These are phyloP conservation scores for Fusarium hostae DNA, from an alignment of 2,329 filamentous ascomycete genomes.

Conservation along the genomic window DNA sequence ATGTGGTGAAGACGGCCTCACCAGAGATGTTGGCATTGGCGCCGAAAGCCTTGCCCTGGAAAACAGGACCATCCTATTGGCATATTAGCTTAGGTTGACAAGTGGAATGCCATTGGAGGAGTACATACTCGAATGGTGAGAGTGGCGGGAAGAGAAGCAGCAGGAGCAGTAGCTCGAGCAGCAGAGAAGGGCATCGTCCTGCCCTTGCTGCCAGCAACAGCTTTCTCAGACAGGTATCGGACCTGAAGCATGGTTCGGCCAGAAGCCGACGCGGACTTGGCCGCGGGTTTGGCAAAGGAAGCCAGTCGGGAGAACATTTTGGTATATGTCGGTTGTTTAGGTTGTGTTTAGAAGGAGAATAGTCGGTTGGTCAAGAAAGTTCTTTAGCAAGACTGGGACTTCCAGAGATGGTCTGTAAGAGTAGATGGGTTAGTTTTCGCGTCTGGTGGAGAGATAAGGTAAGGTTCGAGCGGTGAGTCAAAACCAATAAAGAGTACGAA, in stretches of 20 bases:
- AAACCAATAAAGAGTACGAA: conserved; percentile 54
- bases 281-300: conserved; percentile 64
- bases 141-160: conserved; percentile 73
- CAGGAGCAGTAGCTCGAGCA: conserved; percentile 70
- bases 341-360: conserved; percentile 10
- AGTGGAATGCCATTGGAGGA: background rate
- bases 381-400: conserved; percentile 50
- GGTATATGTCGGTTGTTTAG: conserved; percentile 21
- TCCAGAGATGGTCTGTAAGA: conserved; percentile 56
- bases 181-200: conserved; percentile 71
- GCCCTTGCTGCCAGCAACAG: conserved; percentile 73
- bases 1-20: conserved; percentile 98
- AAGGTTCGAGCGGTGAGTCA: conserved; percentile 56
- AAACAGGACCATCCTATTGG: conserved; percentile 86
- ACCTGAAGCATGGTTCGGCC: conserved; percentile 54
- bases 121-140: conserved; percentile 86
- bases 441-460: conserved; percentile 10
- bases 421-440: conserved; percentile 34
- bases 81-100: conserved; percentile 12
- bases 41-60: conserved; percentile 95
- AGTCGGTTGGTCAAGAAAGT: conserved; percentile 28
- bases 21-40: conserved; percentile 97
- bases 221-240: conserved; percentile 51
- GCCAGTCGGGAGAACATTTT: conserved; percentile 71
- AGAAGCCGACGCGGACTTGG: conserved; percentile 56